Evolutionary conservation across 2,329 filamentous ascomycete species (phyloP).

Genomic region (Pestalotiopsis sp.): DNA sequence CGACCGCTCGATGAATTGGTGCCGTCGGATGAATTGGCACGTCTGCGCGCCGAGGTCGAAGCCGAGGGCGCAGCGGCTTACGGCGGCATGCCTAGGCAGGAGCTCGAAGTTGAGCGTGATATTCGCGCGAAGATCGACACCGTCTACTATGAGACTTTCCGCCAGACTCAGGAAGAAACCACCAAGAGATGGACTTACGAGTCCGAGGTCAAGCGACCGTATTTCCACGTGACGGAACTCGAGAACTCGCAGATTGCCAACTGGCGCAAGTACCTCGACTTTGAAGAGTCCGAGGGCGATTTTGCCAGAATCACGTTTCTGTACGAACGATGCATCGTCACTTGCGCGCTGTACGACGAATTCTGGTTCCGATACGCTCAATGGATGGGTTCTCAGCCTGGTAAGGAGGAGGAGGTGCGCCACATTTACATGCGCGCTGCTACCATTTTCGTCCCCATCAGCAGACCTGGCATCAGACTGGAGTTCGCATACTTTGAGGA

Average conservation of each 20-base stretch:
- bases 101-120: conserved; percentile 82
- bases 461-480: conserved; percentile 79
- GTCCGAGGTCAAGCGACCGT: conserved; percentile 90
- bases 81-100: conserved; percentile 59
- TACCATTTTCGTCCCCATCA: conserved; percentile 84
- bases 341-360: conserved; percentile 93
- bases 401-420: conserved; percentile 86
- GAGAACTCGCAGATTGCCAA: conserved; percentile 83
- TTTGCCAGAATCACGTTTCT: conserved; percentile 76
- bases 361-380: conserved; percentile 97
- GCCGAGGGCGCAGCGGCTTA: conserved; percentile 57
- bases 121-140: conserved; percentile 79
- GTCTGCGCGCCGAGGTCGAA: conserved; percentile 74
- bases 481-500: conserved; percentile 97
- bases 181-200: conserved; percentile 95
- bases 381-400: conserved; percentile 84
- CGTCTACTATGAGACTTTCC: conserved; percentile 80
- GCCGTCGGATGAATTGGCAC: conserved; percentile 66
- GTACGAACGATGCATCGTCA: conserved; percentile 92
- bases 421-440: conserved; percentile 90
- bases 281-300: conserved; percentile 85
- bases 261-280: conserved; percentile 96
- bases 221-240: conserved; percentile 94
- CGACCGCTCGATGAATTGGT: conserved; percentile 76
- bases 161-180: conserved; percentile 82